phyloP scores from a whole-genome alignment of 257 asterid genomes.

The Solanum bulbocastanum region DNA sequence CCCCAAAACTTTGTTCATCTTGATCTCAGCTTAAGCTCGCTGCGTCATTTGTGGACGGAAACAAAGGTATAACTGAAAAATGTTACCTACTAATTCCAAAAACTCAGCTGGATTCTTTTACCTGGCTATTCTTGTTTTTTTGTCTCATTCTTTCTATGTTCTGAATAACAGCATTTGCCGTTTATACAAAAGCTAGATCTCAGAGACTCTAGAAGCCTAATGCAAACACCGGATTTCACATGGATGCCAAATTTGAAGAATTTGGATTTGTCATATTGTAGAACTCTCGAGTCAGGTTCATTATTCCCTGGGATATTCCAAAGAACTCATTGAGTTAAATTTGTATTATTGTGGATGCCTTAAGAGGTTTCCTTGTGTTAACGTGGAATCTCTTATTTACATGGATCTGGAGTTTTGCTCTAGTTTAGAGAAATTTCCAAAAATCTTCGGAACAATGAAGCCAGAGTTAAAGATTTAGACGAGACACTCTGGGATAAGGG shows the following conservation, averaged over 20 bases:
- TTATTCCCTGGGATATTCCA: neutral
- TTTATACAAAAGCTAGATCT: neutral
- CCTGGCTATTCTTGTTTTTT: too few species aligned
- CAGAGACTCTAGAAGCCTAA: neutral
- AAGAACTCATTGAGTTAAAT: neutral
- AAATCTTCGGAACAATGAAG: neutral
- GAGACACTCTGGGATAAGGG: too few species aligned
- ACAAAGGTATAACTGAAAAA: too few species aligned
- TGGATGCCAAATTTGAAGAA: neutral
- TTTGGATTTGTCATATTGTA: neutral
- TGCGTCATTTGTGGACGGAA: too few species aligned
- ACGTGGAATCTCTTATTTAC: neutral
- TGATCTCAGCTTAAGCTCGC: too few species aligned
- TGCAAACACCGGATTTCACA: neutral
- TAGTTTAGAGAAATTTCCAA: neutral
- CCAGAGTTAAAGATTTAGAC: neutral
- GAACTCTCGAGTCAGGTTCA: neutral
- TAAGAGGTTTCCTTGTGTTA: neutral
- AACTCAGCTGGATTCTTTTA: too few species aligned
- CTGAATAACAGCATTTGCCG: too few species aligned
- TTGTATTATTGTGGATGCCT: neutral
- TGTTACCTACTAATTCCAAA: too few species aligned
- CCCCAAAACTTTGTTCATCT: too few species aligned
- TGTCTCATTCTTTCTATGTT: too few species aligned
- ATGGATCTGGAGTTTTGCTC: neutral